phyloP scores from a whole-genome alignment of 306 rosid genomes.

The Vachellia pachyceras region DNA sequence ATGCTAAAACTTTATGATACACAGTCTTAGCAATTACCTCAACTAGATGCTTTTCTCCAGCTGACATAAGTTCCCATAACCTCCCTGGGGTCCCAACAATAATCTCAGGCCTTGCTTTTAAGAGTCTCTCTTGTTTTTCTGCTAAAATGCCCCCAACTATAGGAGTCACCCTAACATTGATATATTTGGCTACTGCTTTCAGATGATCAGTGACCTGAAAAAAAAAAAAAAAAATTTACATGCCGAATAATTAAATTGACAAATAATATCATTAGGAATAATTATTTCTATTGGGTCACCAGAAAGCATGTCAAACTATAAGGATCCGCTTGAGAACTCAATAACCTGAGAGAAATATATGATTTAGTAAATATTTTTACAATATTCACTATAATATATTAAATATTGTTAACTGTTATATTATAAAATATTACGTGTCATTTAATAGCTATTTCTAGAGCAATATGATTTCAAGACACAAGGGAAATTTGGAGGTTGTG shows the following conservation, averaged over 20 bases:
- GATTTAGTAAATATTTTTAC: neutral
- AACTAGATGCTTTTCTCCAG: slow-evolving; percentile 81
- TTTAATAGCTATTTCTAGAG: neutral
- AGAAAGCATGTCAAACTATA: neutral
- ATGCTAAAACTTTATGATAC: slow-evolving; percentile 24
- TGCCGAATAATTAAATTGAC: slow-evolving; percentile 20
- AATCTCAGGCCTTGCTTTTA: slow-evolving; percentile 83
- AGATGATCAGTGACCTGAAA: slow-evolving; percentile 89
- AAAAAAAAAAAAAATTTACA: slow-evolving; percentile 29
- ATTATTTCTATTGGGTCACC: neutral
- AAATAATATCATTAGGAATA: slow-evolving; percentile 10
- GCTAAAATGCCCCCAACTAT: slow-evolving; percentile 95
- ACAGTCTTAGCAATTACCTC: slow-evolving; percentile 59
- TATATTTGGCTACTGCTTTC: slow-evolving; percentile 65
- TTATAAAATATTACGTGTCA: neutral
- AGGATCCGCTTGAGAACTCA: neutral
- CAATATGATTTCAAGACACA: neutral
- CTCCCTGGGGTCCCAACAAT: slow-evolving; percentile 97
- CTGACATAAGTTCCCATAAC: slow-evolving; percentile 94
- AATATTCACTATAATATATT: neutral
- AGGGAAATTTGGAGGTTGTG: neutral
- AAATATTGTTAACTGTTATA: neutral
- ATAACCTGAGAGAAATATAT: neutral
- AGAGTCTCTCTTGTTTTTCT: slow-evolving; percentile 90
- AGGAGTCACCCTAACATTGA: slow-evolving; percentile 73